These are phyloP conservation scores for Thielaviopsis cerberus DNA, from an alignment of 2,329 filamentous ascomycete species.

Conservation along the genomic window DNA sequence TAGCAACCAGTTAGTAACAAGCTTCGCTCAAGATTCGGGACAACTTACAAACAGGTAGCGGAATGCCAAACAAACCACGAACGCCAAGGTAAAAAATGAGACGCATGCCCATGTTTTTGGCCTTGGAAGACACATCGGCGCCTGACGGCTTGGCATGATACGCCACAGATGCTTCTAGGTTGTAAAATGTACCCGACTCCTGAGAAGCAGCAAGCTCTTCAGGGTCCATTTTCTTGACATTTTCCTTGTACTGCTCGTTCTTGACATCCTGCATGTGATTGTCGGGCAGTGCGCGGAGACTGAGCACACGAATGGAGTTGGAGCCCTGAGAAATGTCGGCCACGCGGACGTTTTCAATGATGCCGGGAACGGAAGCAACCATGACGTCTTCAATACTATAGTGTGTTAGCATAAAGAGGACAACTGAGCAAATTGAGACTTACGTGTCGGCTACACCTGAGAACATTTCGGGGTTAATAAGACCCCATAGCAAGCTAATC, in stretches of 20 bases:
- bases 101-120: constrained; percentile 93
- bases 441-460: constrained; percentile 68
- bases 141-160: constrained; percentile 71
- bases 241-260: constrained; percentile 58
- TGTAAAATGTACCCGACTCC: constrained; percentile 82
- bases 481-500: constrained; percentile 65
- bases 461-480: constrained; percentile 94
- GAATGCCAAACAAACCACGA: constrained; percentile 74
- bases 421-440: constrained; percentile 13
- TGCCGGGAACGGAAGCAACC: constrained; percentile 77
- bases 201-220: constrained; percentile 78
- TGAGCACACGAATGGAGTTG: constrained; percentile 77
- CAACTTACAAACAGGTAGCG: constrained; percentile 52
- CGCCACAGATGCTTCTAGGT: constrained; percentile 74
- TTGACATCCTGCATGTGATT: constrained; percentile 66
- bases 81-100: constrained; percentile 84
- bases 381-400: constrained; percentile 54
- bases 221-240: constrained; percentile 64
- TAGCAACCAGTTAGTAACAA: constrained; percentile 11
- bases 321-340: constrained; percentile 87
- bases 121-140: constrained; percentile 55
- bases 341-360: constrained; percentile 88
- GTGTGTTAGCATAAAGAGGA: not conserved
- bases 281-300: constrained; percentile 64
- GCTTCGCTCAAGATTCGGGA: not conserved